Evolutionary conservation across 768 basidiomycete genomes (phyloP).

Genomic region (Tylopilus sp.): DNA sequence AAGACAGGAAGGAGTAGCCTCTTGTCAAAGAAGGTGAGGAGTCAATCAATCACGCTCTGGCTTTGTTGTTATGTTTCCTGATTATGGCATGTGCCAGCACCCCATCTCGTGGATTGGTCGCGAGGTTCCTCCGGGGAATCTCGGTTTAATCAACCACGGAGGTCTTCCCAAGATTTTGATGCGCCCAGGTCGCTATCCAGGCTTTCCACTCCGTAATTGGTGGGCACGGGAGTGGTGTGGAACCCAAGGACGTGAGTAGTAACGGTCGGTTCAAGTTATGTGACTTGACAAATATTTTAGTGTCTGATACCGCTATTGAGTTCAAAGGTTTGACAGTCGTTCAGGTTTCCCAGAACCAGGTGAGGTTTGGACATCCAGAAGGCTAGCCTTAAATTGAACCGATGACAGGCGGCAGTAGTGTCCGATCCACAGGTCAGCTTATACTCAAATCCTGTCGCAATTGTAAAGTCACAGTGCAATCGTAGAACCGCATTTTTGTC

Average conservation of each 20-base stretch:
- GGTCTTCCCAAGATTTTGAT: slow-evolving; percentile 76
- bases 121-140: slow-evolving; percentile 66
- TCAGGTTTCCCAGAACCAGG: slow-evolving; percentile 84
- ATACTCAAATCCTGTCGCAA: neutral
- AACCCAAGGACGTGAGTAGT: slow-evolving; percentile 57
- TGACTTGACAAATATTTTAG: slow-evolving; percentile 32
- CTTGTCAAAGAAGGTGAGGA: slow-evolving; percentile 57
- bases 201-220: slow-evolving; percentile 76
- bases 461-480: neutral
- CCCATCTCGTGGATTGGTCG: slow-evolving; percentile 69
- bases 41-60: no score
- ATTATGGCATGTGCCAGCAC: slow-evolving; percentile 25
- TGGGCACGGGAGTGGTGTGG: slow-evolving; percentile 78
- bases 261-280: neutral
- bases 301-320: slow-evolving; percentile 79
- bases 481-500: slow-evolving; percentile 70
- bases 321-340: slow-evolving; percentile 81
- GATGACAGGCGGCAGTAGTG: slow-evolving; percentile 54
- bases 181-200: slow-evolving; percentile 73
- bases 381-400: neutral
- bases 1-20: slow-evolving; percentile 57
- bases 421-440: slow-evolving; percentile 59
- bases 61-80: neutral
- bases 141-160: slow-evolving; percentile 80
- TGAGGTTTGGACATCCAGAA: slow-evolving; percentile 5